A percentile compares a stretch with the other conserved stretches of the same genome.
Evolutionary conservation across 1,284 basidiomycete genomes (phyloP).

Genomic region (Cutaneotrichosporon cyanovorans): DNA sequence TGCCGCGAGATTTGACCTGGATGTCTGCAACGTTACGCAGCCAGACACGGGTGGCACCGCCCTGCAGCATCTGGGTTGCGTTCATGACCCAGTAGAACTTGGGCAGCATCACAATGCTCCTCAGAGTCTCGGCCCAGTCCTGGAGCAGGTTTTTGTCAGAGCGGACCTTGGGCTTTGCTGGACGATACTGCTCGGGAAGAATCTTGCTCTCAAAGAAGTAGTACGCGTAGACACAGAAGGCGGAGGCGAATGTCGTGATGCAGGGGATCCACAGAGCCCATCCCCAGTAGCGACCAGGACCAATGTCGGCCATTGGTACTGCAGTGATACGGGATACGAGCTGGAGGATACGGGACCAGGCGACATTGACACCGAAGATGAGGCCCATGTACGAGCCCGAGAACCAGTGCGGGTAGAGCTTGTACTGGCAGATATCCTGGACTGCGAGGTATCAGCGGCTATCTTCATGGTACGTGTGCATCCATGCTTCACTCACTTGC

Average conservation of each 20-base stretch:
- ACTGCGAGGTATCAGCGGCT: background rate
- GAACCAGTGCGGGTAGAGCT: constrained; percentile 41
- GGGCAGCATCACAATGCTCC: constrained; percentile 12
- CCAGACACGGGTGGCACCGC: constrained; percentile 43
- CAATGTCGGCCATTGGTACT: constrained; percentile 32
- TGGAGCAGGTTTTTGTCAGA: constrained; percentile 6
- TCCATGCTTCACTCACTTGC: constrained; percentile 4
- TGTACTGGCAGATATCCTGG: constrained; percentile 26
- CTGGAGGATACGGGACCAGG: constrained; percentile 30
- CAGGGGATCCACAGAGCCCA: constrained; percentile 34
- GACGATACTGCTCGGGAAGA: constrained; percentile 5
- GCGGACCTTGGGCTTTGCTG: constrained; percentile 6
- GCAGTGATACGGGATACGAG: constrained; percentile 27
- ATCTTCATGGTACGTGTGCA: no score
- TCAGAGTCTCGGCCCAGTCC: constrained; percentile 6
- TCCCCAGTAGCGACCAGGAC: constrained; percentile 24
- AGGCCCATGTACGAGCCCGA: constrained; percentile 27
- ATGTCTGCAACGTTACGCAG: constrained; percentile 46
- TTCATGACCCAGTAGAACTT: constrained; percentile 38
- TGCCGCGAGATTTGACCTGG: constrained; percentile 43
- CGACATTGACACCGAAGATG: constrained; percentile 33
- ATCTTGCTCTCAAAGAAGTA: constrained; percentile 37
- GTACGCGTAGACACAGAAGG: constrained; percentile 27
- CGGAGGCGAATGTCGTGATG: constrained; percentile 3
- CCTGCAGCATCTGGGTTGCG: constrained; percentile 31